Evolutionary conservation across 345 rosid species (phyloP).

Genomic region (Syzygium oleosum): DNA sequence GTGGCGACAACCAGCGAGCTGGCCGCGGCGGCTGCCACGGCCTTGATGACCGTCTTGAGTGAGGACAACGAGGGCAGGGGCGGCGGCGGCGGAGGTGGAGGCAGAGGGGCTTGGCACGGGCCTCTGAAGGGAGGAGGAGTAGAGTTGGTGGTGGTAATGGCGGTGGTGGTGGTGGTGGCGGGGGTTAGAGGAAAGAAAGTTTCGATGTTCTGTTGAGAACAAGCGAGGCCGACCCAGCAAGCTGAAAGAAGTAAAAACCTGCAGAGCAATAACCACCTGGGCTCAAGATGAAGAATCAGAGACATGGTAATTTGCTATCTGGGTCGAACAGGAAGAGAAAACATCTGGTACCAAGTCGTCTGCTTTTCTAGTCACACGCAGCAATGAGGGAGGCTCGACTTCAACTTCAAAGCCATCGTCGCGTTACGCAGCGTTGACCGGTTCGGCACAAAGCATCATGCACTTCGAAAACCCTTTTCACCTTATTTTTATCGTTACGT

Average conservation of each 20-base stretch:
- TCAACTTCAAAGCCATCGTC: neutral
- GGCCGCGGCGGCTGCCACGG: slow-evolving; percentile 53
- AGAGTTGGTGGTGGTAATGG: neutral
- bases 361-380: neutral
- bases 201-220: slow-evolving; percentile 51
- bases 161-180: neutral
- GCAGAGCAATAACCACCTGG: slow-evolving; percentile 18
- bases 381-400: neutral
- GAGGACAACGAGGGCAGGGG: neutral
- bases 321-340: neutral
- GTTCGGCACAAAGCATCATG: neutral
- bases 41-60: slow-evolving; percentile 22
- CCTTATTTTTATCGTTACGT: neutral
- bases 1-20: slow-evolving; percentile 40
- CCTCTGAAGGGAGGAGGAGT: slow-evolving; percentile 5
- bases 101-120: slow-evolving; percentile 3
- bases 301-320: neutral
- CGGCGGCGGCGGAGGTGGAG: neutral
- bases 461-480: neutral
- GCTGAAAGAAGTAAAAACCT: slow-evolving; percentile 4
- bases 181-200: slow-evolving; percentile 18
- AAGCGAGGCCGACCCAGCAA: slow-evolving; percentile 2
- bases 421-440: neutral
- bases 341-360: neutral
- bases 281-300: slow-evolving; percentile 2